Percentiles rank a stretch among this genome's conserved stretches.
Conservation (phyloP, 768 basidiomycete genomes). For the Chiua virens region DNA sequence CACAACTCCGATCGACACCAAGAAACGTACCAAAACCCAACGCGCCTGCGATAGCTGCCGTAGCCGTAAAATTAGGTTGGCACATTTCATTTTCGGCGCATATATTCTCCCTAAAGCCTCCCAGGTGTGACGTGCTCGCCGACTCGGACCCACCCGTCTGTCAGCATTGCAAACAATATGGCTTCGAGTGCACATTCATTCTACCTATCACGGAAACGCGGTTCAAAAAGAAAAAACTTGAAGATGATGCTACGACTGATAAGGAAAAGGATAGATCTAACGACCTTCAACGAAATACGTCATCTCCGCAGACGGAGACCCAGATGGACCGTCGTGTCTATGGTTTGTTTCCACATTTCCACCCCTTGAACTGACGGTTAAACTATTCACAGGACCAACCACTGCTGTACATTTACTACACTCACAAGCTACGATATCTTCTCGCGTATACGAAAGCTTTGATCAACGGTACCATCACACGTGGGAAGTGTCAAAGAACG, state of each 20-base stretch:
- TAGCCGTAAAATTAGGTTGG: constrained; percentile 81
- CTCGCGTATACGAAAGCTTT: constrained; percentile 82
- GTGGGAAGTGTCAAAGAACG: constrained; percentile 80
- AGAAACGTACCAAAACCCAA: constrained; percentile 91
- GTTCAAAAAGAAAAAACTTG: constrained; percentile 93
- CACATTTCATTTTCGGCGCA: constrained; percentile 2
- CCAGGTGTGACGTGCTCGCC: constrained; percentile 77
- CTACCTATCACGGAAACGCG: constrained; percentile 98
- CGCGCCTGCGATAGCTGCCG: constrained; percentile 92
- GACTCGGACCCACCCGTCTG: constrained; percentile 81
- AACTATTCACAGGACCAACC: constrained; percentile 69
- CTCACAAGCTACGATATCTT: constrained; percentile 83
- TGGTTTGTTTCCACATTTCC: constrained; percentile 41
- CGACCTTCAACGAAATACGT: constrained; percentile 34
- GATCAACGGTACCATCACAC: constrained; percentile 87
- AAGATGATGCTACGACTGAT: constrained; percentile 57
- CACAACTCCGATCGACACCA: constrained; percentile 50
- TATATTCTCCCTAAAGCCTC: constrained; percentile 11
- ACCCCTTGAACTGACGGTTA: constrained; percentile 27
- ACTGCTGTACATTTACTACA: constrained; percentile 85
- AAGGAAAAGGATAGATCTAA: constrained; percentile 36
- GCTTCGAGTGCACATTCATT: constrained; percentile 95
- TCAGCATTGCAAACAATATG: constrained; percentile 93
- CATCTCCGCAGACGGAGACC: constrained; percentile 48
- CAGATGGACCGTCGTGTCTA: constrained; percentile 62